phyloP scores from a whole-genome alignment of 768 basidiomycete species.

The Amanita muscaria region DNA sequence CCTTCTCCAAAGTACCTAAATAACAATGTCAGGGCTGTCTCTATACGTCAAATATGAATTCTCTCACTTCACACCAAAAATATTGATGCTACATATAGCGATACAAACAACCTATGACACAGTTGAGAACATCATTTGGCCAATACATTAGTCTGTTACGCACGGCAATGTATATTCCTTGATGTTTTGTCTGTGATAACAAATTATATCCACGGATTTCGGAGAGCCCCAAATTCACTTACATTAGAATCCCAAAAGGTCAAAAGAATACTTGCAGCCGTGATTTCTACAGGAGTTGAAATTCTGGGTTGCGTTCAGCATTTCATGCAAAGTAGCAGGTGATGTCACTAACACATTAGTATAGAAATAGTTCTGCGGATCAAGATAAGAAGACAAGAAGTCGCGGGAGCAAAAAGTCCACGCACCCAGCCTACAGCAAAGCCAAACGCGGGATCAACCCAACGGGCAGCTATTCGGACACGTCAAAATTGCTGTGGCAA shows the following conservation, averaged over 20 bases:
- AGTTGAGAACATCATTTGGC: neutral
- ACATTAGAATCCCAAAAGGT: constrained; percentile 66
- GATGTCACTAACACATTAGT: constrained; percentile 25
- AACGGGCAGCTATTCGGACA: constrained; percentile 33
- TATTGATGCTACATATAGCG: constrained; percentile 51
- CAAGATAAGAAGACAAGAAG: neutral
- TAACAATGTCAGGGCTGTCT: neutral
- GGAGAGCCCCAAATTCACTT: too few species aligned
- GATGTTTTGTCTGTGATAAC: constrained; percentile 45
- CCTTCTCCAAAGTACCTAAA: constrained; percentile 58
- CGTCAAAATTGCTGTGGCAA: neutral
- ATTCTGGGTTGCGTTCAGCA: constrained; percentile 27
- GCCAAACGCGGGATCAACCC: constrained; percentile 52
- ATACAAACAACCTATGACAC: constrained; percentile 36
- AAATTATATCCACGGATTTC: too few species aligned
- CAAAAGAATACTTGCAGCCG: constrained; percentile 60
- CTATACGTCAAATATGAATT: neutral
- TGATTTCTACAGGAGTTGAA: constrained; percentile 65
- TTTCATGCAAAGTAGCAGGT: neutral
- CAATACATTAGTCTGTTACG: constrained; percentile 1
- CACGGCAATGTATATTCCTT: constrained; percentile 46
- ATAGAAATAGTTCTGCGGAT: constrained; percentile 32
- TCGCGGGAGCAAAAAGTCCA: neutral
- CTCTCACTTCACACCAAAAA: constrained; percentile 57
- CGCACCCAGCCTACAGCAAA: constrained; percentile 50